Base-by-base conservation (phyloP, 768 basidiomycete species). In the Lentinus brumalis region DNA sequence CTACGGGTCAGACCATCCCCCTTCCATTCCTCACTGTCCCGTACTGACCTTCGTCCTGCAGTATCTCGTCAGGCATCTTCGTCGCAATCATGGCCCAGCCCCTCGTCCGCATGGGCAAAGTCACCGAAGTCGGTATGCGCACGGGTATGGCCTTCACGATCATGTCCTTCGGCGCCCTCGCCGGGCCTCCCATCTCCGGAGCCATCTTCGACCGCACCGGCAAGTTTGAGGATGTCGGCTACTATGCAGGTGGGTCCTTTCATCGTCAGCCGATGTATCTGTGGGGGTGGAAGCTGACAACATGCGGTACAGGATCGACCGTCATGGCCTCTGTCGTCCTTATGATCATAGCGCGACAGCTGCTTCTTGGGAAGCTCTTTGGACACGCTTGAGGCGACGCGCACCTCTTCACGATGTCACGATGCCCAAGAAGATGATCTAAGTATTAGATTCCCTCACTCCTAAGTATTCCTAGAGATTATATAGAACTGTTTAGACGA, bases 111-210 rank as follows among this genome's bases (percentile, higher is more conserved):
- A 78, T 92, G 71, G 89, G 90, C 0, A 77, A 79, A 0, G 76
- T 79, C 0, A 74, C 74, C 7, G 88, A 91, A 56, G 79, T 89
- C 0, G 90, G 90, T 4, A 77, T 86, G 31, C 77, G 90, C 16
- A 74, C 81, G 0, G 89, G 90, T 6, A 84, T 89, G 78, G 83
- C 82, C 59, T 76, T 87, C 70, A 86, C 81, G 32, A 77, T 88
- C 52, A 59, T 84, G 26, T 79, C 89, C 0, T 40, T 90, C 15
- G 88, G 87, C 9, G 86, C 86, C 0, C 75, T 91, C 4, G 79
- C 78, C 0, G 90, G 90, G 0, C 87, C 88, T 2, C 90, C 90
- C 1, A 87, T 91, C 60, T 88, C 88, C 8, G 90, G 90, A 0
- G 86, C 86, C 0, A 88, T 92, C 65, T 79, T 81, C 53, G 70